phyloP scores from a whole-genome alignment of 1,284 basidiomycete species.

The Pseudozyma thailandica region DNA sequence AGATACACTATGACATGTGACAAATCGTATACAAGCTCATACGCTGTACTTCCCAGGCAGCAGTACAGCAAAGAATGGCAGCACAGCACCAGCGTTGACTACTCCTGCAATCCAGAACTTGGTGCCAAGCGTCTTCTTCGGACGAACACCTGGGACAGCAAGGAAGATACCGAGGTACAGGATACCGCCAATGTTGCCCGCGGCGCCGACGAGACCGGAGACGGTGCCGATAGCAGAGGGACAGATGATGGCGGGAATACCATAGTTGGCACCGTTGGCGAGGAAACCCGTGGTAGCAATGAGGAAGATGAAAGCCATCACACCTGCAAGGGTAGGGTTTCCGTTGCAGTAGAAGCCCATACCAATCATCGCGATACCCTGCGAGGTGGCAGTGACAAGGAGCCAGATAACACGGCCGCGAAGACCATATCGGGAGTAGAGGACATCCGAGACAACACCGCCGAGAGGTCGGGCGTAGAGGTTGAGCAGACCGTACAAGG shows the following conservation, averaged over 20 bases:
- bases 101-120: slow-evolving; percentile 63
- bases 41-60: slow-evolving; percentile 42
- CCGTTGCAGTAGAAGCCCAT: slow-evolving; percentile 72
- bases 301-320: slow-evolving; percentile 59
- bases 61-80: slow-evolving; percentile 51
- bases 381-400: slow-evolving; percentile 70
- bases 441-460: slow-evolving; percentile 72
- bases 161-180: slow-evolving; percentile 56
- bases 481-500: slow-evolving; percentile 73
- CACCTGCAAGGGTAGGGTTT: slow-evolving; percentile 47
- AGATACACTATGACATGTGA: too few relatives aligned
- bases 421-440: slow-evolving; percentile 72
- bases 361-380: slow-evolving; percentile 72
- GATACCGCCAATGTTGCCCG: slow-evolving; percentile 59
- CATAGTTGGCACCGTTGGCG: slow-evolving; percentile 60
- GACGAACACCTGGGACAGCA: slow-evolving; percentile 43
- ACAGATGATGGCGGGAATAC: slow-evolving; percentile 53
- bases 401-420: slow-evolving; percentile 73
- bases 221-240: slow-evolving; percentile 58
- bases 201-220: slow-evolving; percentile 56
- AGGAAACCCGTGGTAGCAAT: slow-evolving; percentile 58
- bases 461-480: slow-evolving; percentile 73
- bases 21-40: neutral
- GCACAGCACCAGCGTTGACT: slow-evolving; percentile 53
- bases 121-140: slow-evolving; percentile 45